These are phyloP conservation scores for Backusella luteola DNA, from an alignment of 192 early-diverging fungal genomes.

Conservation along the genomic window DNA sequence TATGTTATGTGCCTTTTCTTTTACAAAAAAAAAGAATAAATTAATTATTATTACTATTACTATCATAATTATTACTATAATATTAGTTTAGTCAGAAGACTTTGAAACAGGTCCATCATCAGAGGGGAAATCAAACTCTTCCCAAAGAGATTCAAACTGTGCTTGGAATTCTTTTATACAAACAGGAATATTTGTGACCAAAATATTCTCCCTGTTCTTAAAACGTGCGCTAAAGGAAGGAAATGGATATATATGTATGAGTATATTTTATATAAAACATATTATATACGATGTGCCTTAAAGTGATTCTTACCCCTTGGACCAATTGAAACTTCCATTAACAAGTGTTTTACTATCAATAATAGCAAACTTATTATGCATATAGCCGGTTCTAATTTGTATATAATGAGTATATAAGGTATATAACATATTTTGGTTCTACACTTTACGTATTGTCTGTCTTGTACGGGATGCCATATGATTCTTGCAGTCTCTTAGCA, in stretches of 20 bases:
- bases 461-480: constrained; percentile 41
- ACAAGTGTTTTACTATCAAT: constrained; percentile 58
- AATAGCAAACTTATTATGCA: constrained; percentile 77
- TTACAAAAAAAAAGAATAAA: not conserved
- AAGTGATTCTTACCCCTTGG: constrained; percentile 40
- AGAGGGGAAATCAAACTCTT: constrained; percentile 39
- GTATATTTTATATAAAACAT: not conserved
- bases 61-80: not conserved
- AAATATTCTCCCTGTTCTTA: constrained; percentile 67
- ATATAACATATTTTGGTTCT: not conserved
- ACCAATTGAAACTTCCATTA: constrained; percentile 65
- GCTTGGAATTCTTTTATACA: constrained; percentile 54
- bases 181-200: constrained; percentile 60
- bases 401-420: not conserved
- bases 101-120: not conserved
- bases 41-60: not conserved
- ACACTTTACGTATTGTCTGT: constrained; percentile 34
- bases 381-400: constrained; percentile 41
- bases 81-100: constrained; percentile 1
- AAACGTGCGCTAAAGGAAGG: constrained; percentile 50
- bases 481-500: constrained; percentile 28
- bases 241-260: not conserved
- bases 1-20: not conserved
- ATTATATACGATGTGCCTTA: not conserved
- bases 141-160: constrained; percentile 69